Conservation (phyloP, 208 protist genomes). For the Trypanosoma avium region DNA sequence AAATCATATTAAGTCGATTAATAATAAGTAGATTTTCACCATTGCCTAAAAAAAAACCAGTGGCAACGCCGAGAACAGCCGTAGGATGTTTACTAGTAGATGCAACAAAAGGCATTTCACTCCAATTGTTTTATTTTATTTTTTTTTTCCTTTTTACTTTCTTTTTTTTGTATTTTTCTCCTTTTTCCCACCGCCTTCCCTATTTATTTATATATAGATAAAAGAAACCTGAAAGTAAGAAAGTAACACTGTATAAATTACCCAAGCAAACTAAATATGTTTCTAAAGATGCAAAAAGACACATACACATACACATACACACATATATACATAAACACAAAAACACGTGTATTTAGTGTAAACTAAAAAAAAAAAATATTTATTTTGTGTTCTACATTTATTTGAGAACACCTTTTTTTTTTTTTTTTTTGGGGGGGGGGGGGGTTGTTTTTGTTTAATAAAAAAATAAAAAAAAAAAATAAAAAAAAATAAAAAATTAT, state of each 20-base stretch:
- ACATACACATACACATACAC: neutral
- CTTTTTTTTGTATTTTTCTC: neutral
- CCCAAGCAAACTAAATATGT: no score
- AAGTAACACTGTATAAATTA: no score
- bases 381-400: no score
- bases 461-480: conserved; percentile 6
- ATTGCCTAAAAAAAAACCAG: conserved; percentile 36
- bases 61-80: conserved; percentile 44
- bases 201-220: no score
- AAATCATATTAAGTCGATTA: conserved; percentile 57
- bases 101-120: conserved; percentile 52
- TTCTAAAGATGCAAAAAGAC: no score
- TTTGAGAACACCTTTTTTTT: no score
- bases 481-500: neutral
- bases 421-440: no score
- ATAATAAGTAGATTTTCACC: conserved; percentile 32
- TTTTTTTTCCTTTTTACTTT: neutral
- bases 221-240: no score
- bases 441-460: no score
- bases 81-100: conserved; percentile 58
- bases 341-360: no score
- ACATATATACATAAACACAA: neutral
- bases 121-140: no score
- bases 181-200: neutral
- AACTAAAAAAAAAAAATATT: no score